Evolutionary conservation across 441 rosid genomes (phyloP).

Genomic region (Gossypium schwendimanii): DNA sequence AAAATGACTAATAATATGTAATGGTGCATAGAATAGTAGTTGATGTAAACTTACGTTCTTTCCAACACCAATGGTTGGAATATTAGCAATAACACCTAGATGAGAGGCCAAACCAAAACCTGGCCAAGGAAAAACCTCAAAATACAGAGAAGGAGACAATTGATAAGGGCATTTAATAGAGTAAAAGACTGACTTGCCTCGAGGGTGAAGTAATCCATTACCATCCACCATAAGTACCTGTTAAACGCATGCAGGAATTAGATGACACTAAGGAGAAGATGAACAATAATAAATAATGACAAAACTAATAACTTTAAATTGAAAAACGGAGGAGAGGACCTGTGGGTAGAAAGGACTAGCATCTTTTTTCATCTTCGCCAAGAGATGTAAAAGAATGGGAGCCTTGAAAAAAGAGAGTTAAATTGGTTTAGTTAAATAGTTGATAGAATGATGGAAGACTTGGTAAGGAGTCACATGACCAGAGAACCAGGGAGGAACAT

Average conservation of each 20-base stretch:
- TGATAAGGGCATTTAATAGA: not conserved
- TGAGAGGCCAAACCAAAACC: conserved; percentile 95
- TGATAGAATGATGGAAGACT: not conserved
- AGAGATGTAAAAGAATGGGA: conserved; percentile 52
- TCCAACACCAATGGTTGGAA: conserved; percentile 80
- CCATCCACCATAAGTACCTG: conserved; percentile 87
- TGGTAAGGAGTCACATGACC: not conserved
- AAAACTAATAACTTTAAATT: not conserved
- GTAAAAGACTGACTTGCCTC: conserved; percentile 42
- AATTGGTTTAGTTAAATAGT: not conserved
- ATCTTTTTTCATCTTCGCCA: conserved; percentile 55
- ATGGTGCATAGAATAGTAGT: not conserved
- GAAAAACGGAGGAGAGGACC: conserved; percentile 29
- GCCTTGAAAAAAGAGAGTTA: conserved; percentile 31
- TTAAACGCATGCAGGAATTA: conserved; percentile 11
- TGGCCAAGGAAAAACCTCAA: conserved; percentile 21
- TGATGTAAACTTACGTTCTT: conserved; percentile 48
- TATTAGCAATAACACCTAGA: conserved; percentile 70
- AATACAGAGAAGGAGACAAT: not conserved
- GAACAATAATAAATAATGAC: not conserved
- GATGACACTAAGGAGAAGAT: conserved; percentile 7
- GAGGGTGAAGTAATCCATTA: conserved; percentile 86
- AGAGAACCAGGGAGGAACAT: not conserved
- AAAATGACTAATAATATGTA: not conserved
- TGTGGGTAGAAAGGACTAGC: conserved; percentile 57